A percentile compares a stretch with the other conserved stretches of the same genome.
phyloP scores from a whole-genome alignment of 768 basidiomycete species.

The Lactarius trivialis region DNA sequence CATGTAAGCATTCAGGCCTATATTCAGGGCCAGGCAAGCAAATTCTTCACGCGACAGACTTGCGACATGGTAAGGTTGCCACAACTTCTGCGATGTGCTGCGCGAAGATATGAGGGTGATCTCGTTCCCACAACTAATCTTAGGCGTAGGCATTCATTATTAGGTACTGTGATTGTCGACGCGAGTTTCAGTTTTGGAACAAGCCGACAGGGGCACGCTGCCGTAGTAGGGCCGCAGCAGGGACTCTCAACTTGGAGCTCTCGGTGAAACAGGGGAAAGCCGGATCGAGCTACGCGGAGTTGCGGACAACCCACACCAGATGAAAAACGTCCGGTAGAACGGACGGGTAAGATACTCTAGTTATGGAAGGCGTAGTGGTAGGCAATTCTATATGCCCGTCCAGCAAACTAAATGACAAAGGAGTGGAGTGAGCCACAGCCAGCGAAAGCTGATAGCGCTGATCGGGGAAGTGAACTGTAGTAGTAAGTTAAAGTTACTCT shows the following conservation, averaged over 20 bases:
- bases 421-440: not conserved
- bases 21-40: not conserved
- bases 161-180: not conserved
- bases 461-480: not conserved
- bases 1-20: not conserved
- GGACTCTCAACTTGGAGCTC: not conserved
- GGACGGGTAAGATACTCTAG: not conserved
- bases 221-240: not conserved
- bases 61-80: not conserved
- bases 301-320: not conserved
- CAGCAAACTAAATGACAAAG: not conserved
- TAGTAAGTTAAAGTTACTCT: not conserved
- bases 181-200: not conserved
- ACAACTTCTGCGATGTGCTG: not conserved
- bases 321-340: constrained; percentile 1
- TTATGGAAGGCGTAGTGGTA: not conserved
- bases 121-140: not conserved
- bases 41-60: not conserved
- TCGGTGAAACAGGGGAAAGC: not conserved
- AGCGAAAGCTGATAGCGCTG: not conserved
- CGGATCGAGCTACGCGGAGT: not conserved
- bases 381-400: not conserved
- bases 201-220: not conserved
- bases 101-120: not conserved
- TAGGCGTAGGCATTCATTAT: too few relatives aligned